These are phyloP conservation scores for Ochetophila trinervis DNA, from an alignment of 306 rosid genomes.

Conservation along the genomic window DNA sequence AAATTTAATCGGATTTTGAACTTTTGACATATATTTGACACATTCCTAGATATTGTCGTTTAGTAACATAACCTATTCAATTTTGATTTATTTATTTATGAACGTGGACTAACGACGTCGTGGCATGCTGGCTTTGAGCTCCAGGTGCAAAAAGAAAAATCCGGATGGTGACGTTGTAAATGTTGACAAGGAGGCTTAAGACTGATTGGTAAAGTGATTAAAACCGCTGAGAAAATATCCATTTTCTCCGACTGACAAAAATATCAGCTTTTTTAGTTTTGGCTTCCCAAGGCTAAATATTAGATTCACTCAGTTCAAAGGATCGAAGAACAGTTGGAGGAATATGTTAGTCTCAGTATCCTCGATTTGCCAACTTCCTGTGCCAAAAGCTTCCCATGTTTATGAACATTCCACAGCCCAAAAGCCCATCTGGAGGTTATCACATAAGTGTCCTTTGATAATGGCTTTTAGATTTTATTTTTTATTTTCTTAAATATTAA, in stretches of 20 bases:
- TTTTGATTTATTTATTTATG: too few species aligned
- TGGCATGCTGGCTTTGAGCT: too few species aligned
- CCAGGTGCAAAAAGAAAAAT: too few species aligned
- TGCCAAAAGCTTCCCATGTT: conserved; percentile 32
- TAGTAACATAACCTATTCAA: too few species aligned
- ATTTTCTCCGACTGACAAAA: background rate
- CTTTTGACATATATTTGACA: too few species aligned
- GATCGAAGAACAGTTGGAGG: background rate
- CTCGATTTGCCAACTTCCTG: conserved; percentile 25
- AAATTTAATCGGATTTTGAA: too few species aligned
- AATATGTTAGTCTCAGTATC: conserved; percentile 36
- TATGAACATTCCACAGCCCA: conserved; percentile 28
- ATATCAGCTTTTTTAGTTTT: too few species aligned
- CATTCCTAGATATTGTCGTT: too few species aligned
- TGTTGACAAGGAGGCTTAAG: conserved; percentile 5
- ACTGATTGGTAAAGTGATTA: conserved; percentile 13
- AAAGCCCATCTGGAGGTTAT: conserved; percentile 48
- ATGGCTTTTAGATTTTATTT: background rate
- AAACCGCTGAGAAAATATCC: conserved; percentile 25
- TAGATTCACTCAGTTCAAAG: background rate
- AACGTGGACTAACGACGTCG: too few species aligned
- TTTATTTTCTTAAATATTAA: too few species aligned
- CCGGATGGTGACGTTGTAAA: background rate
- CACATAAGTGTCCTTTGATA: background rate
- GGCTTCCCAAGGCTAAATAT: too few species aligned